Percentiles rank a stretch among this genome's conserved stretches.
Evolutionary conservation across 73 alveolate species (phyloP).

Genomic region (Paramecium biaurelia): DNA sequence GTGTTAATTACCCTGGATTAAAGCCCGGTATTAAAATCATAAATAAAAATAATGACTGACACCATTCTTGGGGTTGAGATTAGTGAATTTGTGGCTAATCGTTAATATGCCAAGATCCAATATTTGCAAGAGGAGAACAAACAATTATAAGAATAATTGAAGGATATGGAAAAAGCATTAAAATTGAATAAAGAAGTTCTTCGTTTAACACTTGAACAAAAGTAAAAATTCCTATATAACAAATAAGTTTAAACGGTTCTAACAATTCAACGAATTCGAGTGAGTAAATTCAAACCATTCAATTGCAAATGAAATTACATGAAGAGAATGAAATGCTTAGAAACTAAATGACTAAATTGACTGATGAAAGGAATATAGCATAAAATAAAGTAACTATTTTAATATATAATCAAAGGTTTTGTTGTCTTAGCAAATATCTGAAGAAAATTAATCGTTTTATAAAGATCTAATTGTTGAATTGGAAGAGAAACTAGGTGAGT

Average conservation of each 20-base stretch:
- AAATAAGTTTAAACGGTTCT: neutral
- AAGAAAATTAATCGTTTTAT: slow-evolving; percentile 58
- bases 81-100: slow-evolving; percentile 42
- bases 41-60: slow-evolving; percentile 20
- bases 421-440: slow-evolving; percentile 41
- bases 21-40: slow-evolving; percentile 55
- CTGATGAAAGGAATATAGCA: slow-evolving; percentile 56
- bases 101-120: slow-evolving; percentile 55
- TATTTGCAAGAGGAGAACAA: slow-evolving; percentile 53
- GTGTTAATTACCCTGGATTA: slow-evolving; percentile 67
- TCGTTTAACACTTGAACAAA: neutral
- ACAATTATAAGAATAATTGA: slow-evolving; percentile 11
- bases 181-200: slow-evolving; percentile 35
- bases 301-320: slow-evolving; percentile 8
- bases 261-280: slow-evolving; percentile 2
- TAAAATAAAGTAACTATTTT: slow-evolving; percentile 54
- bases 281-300: neutral
- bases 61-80: slow-evolving; percentile 6
- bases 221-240: neutral
- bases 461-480: slow-evolving; percentile 51
- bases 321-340: slow-evolving; percentile 53
- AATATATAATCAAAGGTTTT: neutral
- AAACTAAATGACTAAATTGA: neutral
- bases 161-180: slow-evolving; percentile 39
- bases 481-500: slow-evolving; percentile 42